phyloP scores from a whole-genome alignment of 805 yeast genomes.

The Priceomyces castillae region DNA sequence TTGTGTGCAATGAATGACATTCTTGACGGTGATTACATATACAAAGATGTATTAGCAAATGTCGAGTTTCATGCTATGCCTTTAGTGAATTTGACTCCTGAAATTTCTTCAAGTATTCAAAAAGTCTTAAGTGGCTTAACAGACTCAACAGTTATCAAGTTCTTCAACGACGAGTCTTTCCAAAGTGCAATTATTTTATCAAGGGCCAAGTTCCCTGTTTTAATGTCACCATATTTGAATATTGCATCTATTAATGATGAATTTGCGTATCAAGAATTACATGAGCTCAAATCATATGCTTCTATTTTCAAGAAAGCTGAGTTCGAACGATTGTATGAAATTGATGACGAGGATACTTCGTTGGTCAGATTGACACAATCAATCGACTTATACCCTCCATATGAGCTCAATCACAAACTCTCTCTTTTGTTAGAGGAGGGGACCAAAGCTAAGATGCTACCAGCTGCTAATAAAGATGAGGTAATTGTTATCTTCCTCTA shows the following conservation, averaged over 20 bases:
- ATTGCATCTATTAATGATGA: conserved; percentile 61
- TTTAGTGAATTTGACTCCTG: conserved; percentile 45
- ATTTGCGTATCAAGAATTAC: conserved; percentile 63
- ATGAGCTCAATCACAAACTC: conserved; percentile 46
- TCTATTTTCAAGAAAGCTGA: conserved; percentile 39
- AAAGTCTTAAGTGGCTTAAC: conserved; percentile 46
- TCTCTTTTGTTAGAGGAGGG: conserved; percentile 45
- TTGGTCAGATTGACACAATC: conserved; percentile 48
- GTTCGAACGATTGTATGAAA: conserved; percentile 38
- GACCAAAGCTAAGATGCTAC: conserved; percentile 70
- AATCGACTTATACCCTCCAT: conserved; percentile 55
- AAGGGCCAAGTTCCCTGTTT: conserved; percentile 72
- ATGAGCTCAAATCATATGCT: conserved; percentile 61
- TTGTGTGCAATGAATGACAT: conserved; percentile 40
- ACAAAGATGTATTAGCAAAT: conserved; percentile 48
- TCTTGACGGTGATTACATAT: conserved; percentile 49
- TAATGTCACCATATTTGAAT: conserved; percentile 58
- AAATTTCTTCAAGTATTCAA: conserved; percentile 41
- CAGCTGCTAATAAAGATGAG: conserved; percentile 38
- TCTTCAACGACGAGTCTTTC: conserved; percentile 46
- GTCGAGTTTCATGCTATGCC: conserved; percentile 48
- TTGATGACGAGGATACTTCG: conserved; percentile 53
- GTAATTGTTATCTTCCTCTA: conserved; percentile 63
- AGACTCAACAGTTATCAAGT: conserved; percentile 38
- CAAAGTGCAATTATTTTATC: conserved; percentile 49